Evolutionary conservation across 176 grass and related monocot genomes (phyloP).

Genomic region (Calamus simplicifolius): DNA sequence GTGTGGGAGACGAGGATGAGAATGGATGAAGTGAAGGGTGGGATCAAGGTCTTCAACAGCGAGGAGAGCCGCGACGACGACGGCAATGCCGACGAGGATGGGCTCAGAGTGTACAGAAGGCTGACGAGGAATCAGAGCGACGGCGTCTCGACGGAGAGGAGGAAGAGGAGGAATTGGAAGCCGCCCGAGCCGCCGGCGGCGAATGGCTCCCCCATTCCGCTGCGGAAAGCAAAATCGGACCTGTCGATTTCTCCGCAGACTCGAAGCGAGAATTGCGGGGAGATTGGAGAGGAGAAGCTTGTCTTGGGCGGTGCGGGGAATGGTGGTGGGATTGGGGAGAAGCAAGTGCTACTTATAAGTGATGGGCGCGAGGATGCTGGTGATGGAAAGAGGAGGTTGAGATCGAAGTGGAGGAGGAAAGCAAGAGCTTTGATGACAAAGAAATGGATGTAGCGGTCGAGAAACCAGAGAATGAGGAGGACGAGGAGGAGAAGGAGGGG

Average conservation of each 20-base stretch:
- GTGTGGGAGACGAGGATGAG: constrained; percentile 71
- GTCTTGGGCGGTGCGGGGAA: too few species aligned
- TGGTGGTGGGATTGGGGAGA: constrained; percentile 5
- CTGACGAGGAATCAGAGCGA: constrained; percentile 72
- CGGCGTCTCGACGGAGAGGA: constrained; percentile 21
- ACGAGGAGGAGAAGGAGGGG: constrained; percentile 31
- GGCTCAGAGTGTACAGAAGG: constrained; percentile 44
- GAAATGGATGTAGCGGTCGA: constrained; percentile 24
- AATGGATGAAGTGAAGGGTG: constrained; percentile 85
- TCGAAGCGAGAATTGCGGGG: constrained; percentile 18
- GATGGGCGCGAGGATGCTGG: constrained; percentile 18
- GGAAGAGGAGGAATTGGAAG: constrained; percentile 69
- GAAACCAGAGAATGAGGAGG: constrained; percentile 22
- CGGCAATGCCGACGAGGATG: constrained; percentile 58
- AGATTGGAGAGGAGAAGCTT: too few species aligned
- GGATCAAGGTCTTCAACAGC: constrained; percentile 81
- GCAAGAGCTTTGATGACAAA: constrained; percentile 33
- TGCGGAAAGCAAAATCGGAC: constrained; percentile 58
- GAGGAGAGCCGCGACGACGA: constrained; percentile 7
- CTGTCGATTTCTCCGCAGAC: constrained; percentile 7
- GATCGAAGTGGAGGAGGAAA: constrained; percentile 27
- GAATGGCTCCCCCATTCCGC: constrained; percentile 32
- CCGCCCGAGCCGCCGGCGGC: constrained; percentile 34
- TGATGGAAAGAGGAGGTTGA: constrained; percentile 13
- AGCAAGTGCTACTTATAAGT: neutral